Evolutionary conservation across 192 early-diverging fungal genomes (phyloP), one percentile per base, ranked within the genome.

Genomic region (Helicostylum pulchrum): DNA sequence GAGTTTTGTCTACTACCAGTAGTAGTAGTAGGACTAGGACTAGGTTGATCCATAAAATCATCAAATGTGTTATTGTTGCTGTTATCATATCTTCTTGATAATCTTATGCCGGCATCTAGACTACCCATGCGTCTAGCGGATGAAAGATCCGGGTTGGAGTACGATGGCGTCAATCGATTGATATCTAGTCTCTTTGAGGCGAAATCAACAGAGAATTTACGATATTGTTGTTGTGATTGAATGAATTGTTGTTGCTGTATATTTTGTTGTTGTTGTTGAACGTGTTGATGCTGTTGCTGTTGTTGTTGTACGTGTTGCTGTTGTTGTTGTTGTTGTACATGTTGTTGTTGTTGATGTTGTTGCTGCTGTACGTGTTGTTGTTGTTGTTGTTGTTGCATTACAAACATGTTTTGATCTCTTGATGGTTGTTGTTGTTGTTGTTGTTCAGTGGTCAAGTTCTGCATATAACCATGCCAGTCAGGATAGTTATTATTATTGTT

Each of bases 321-420:
- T 69, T 1, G 75, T 66, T 20, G 75, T 64, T 19, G 62, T 58
- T 9, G 15, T 44, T 17, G 71, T 53, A n/a, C 53, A 64, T 21
- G 67, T 65, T n/a, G 66, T 71, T 7, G 68, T 26, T 30, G 65
- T 65, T 60, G 70, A 67, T 10, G 75, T 64, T 8, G 72, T 66
- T 15, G 66, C 53, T 19, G 72, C 52, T 61, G 69, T 65, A 19
- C 56, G 44, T 17, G 68, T 53, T 32, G 70, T 52, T 7, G 71
- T 58, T 48, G 66, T 67, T 15, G 69, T 53, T 4, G 68, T 57
- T 31, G 46, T 63, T 17, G 69, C 20, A 44, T 65, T 61, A 4
- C 68, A 57, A 12, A 71, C 70, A 42, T 74, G 62, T 30, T 48
- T 19, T 20, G 61, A 23, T 20, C 54, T 11, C 34, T 34, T 39